Conservation (phyloP, 1,284 basidiomycete species). For the Leccinum pachyderme region DNA sequence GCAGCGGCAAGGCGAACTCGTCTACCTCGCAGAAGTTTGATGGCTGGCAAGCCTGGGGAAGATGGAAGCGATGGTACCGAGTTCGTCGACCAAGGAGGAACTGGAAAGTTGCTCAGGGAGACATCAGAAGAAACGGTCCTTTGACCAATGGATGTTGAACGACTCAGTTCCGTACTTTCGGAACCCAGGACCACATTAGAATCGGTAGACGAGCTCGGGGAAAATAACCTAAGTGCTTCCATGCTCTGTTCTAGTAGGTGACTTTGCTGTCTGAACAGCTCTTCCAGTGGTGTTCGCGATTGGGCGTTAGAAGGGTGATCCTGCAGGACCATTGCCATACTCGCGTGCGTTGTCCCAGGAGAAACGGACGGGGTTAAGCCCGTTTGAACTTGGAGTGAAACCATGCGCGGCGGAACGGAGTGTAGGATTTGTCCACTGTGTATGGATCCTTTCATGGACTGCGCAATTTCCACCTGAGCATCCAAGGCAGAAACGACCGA, state of each 20-base stretch:
- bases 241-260: slow-evolving; percentile 63
- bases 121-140: slow-evolving; percentile 46
- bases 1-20: slow-evolving; percentile 16
- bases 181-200: slow-evolving; percentile 6
- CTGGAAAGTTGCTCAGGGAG: slow-evolving; percentile 68
- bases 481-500: slow-evolving; percentile 7
- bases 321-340: slow-evolving; percentile 6
- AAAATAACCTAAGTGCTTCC: slow-evolving; percentile 52
- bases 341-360: neutral
- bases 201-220: slow-evolving; percentile 27
- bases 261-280: slow-evolving; percentile 57
- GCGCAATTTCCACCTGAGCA: slow-evolving; percentile 5
- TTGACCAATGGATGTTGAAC: slow-evolving; percentile 30
- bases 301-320: slow-evolving; percentile 47
- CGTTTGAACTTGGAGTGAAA: slow-evolving; percentile 6
- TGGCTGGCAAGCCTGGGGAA: slow-evolving; percentile 7
- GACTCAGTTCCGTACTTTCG: slow-evolving; percentile 15
- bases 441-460: slow-evolving; percentile 10
- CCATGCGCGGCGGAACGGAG: neutral
- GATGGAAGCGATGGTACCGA: slow-evolving; percentile 18
- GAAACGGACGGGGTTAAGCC: neutral
- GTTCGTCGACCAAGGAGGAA: slow-evolving; percentile 47
- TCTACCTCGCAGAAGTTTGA: slow-evolving; percentile 23
- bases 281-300: slow-evolving; percentile 42
- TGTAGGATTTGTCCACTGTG: slow-evolving; percentile 3